Percentiles rank a stretch among this genome's conserved stretches.
Conservation (phyloP, 257 asterid species). For the Fraxinus cuspidata region DNA sequence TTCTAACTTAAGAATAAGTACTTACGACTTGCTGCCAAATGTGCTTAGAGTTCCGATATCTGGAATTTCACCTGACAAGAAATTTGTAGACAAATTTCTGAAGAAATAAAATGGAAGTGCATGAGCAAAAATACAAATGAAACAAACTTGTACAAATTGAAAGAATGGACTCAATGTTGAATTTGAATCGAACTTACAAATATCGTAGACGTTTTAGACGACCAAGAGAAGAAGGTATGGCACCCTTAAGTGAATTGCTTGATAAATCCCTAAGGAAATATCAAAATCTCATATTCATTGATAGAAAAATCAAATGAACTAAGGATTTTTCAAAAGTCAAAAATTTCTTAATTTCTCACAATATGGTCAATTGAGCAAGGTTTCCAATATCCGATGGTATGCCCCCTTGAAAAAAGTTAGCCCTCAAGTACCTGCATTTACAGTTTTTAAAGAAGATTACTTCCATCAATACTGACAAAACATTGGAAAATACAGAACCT, state of each 20-base stretch:
- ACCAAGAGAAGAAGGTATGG: conserved; percentile 87
- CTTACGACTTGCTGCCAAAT: conserved; percentile 79
- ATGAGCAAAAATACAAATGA: neutral
- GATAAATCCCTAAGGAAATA: conserved; percentile 71
- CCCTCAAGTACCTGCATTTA: conserved; percentile 69
- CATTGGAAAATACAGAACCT: neutral
- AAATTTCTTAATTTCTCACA: conserved; percentile 55
- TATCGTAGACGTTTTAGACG: conserved; percentile 63
- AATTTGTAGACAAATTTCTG: conserved; percentile 90
- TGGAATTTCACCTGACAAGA: conserved; percentile 94
- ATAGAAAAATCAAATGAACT: neutral
- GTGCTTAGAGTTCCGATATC: conserved; percentile 88
- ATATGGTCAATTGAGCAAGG: conserved; percentile 69
- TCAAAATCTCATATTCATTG: conserved; percentile 3
- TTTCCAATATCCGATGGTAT: conserved; percentile 83
- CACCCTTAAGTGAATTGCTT: conserved; percentile 85
- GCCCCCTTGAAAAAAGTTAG: conserved; percentile 90
- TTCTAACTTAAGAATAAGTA: conserved; percentile 16
- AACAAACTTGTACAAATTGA: neutral
- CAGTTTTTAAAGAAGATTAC: neutral
- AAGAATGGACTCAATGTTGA: neutral
- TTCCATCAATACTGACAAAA: neutral
- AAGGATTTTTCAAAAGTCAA: neutral
- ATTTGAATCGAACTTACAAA: conserved; percentile 58
- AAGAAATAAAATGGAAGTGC: neutral